Base-by-base conservation (phyloP, 805 yeast genomes). In the Wickerhamomyces strasburgensis region DNA sequence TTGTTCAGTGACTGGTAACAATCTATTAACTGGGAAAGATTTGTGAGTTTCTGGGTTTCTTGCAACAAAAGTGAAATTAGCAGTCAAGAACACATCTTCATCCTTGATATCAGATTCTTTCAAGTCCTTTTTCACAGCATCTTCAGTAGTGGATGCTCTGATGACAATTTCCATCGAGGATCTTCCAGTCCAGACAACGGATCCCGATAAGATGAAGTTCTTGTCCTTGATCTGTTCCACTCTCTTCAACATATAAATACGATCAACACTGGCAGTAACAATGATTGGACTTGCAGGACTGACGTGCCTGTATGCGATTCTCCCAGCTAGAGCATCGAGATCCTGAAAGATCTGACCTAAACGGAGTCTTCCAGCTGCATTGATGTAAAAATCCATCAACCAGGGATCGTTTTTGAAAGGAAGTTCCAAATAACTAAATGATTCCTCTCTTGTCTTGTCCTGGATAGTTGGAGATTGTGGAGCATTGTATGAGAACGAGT, bases 151-250 rank as follows among this genome's bases (percentile, higher is more conserved):
- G 46, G 86, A 84, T 2, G 96, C 98, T 54, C 78, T 83, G 50
- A 89, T 93, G 32, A 88, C 75, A 54, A 89, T 89, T 62, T 89
- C 97, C 96, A 89, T 89, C 1, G 96, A 88, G 1, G 95, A 84
- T 43, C 86, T 70, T 41, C 98, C 98, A 0, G 96, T 89, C 86
- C 95, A 89, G 7, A 94, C 80, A 29, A 88, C 96, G 35, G 80
- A 70, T n/a, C 98, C 98, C 21, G 93, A 88, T 43, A 89, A 64
- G 19, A 87, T 72, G 50, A 90, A 80, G 61, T 87, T 86, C 61
- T 73, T 81, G 44, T 78, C 75, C 38, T 71, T 68, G 43, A 88
- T 76, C 51, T 81, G 86, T 52, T 87, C 95, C 28, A 88, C 75
- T 49, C 87, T 80, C 60, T 83, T 84, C 41, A 87, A 76, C 77